Evolutionary conservation across 2,329 filamentous ascomycete genomes (phyloP).

Genomic region (Botrytis tulipae): DNA sequence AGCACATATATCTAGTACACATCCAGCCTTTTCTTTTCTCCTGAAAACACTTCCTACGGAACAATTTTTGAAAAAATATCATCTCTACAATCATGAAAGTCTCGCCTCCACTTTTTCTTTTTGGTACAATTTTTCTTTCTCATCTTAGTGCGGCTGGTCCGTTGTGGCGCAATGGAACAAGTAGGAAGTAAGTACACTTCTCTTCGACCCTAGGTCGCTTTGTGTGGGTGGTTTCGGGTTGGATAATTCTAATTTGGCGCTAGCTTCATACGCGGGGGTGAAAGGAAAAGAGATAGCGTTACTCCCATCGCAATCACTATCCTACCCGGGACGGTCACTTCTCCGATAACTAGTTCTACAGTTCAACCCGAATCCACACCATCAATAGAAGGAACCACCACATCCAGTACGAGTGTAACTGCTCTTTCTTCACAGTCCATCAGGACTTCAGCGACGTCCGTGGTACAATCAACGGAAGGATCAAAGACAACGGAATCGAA

Average conservation of each 20-base stretch:
- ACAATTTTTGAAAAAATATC: neutral
- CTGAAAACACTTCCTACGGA: neutral
- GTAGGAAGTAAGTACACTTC: slow-evolving; percentile 9
- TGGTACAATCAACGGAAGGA: neutral
- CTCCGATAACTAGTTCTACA: neutral
- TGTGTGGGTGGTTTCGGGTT: neutral
- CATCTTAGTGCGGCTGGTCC: slow-evolving; percentile 6
- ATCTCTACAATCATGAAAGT: neutral
- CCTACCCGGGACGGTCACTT: neutral
- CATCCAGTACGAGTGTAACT: neutral
- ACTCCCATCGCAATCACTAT: slow-evolving; percentile 5
- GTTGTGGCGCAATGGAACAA: slow-evolving; percentile 11
- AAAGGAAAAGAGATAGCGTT: neutral
- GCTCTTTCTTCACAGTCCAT: neutral
- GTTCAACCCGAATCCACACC: neutral
- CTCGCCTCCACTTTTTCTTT: neutral
- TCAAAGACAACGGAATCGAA: neutral
- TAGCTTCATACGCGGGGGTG: neutral
- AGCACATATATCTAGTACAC: neutral
- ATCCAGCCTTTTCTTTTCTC: neutral
- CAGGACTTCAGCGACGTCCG: neutral
- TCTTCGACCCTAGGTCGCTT: neutral
- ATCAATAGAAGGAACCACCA: neutral
- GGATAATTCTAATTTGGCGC: neutral
- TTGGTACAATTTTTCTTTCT: neutral